phyloP scores from a whole-genome alignment of 345 rosid species.

The Punica granatum region DNA sequence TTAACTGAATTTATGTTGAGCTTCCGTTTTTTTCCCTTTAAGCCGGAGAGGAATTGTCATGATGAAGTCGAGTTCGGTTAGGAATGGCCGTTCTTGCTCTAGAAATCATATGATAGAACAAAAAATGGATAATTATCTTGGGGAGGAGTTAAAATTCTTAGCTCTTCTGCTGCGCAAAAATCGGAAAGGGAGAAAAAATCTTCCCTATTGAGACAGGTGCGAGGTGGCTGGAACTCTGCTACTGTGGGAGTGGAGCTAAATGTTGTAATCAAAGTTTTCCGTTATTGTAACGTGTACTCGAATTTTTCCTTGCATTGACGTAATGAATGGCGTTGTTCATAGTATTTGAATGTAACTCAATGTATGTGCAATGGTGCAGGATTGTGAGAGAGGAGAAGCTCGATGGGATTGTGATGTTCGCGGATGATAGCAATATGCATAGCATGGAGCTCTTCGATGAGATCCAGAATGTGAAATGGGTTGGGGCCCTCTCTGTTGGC shows the following conservation, averaged over 20 bases:
- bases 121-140: not conserved
- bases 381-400: conserved; percentile 72
- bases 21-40: not conserved
- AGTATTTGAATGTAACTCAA: conserved; percentile 11
- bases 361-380: conserved; percentile 39
- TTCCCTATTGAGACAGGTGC: not conserved
- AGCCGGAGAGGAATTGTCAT: not conserved
- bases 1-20: conserved; percentile 6
- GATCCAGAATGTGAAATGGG: conserved; percentile 86
- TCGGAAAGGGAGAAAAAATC: not conserved
- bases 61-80: not conserved
- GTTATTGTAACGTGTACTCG: not conserved
- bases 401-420: conserved; percentile 92
- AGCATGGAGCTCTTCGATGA: conserved; percentile 94
- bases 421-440: conserved; percentile 96
- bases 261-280: not conserved
- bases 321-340: not conserved
- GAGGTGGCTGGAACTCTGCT: not conserved
- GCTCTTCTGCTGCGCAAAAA: not conserved
- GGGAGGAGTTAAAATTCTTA: not conserved
- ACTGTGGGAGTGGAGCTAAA: not conserved
- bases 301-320: not conserved
- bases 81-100: not conserved
- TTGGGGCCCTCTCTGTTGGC: conserved; percentile 83
- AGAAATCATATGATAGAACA: not conserved